These are phyloP conservation scores for Huntiella bhutanensis DNA, from an alignment of 2,329 filamentous ascomycete genomes.

Conservation along the genomic window DNA sequence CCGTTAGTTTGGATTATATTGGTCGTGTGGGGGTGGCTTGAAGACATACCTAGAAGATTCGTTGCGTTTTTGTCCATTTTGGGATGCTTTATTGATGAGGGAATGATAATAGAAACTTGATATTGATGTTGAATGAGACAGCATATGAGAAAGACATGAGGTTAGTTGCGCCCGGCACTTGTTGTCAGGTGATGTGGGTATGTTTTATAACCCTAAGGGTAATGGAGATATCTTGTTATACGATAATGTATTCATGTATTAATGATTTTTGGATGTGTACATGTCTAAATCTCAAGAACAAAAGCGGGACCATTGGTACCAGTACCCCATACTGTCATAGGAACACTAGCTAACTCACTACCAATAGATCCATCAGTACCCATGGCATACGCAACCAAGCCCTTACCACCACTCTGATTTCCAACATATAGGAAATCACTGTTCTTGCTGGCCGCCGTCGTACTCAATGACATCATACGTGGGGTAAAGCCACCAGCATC, in stretches of 20 bases:
- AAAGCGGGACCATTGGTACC: conserved; percentile 6
- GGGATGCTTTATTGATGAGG: neutral
- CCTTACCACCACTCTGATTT: conserved; percentile 26
- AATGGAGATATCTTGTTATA: neutral
- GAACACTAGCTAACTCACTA: conserved; percentile 5
- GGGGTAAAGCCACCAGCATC: conserved; percentile 22
- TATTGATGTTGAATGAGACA: neutral
- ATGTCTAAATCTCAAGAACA: conserved; percentile 6
- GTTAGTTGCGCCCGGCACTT: neutral
- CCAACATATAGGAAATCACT: conserved; percentile 22
- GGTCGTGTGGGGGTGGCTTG: neutral
- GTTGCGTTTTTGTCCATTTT: conserved; percentile 13
- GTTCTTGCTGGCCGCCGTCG: conserved; percentile 17
- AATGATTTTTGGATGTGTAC: too few species aligned
- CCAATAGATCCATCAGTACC: conserved; percentile 17
- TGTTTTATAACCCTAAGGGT: neutral
- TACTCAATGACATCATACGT: conserved; percentile 24
- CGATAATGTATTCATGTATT: too few species aligned
- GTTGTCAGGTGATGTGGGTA: neutral
- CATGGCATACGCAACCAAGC: conserved; percentile 23
- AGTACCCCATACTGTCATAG: conserved; percentile 5
- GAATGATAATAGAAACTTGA: neutral
- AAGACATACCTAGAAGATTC: conserved; percentile 20
- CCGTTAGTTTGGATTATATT: conserved; percentile 1
- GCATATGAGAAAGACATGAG: neutral